Percentiles rank a stretch among this genome's conserved stretches.
phyloP scores from a whole-genome alignment of 176 grass and related monocot species.

The Hsuehochloa calcarea region DNA sequence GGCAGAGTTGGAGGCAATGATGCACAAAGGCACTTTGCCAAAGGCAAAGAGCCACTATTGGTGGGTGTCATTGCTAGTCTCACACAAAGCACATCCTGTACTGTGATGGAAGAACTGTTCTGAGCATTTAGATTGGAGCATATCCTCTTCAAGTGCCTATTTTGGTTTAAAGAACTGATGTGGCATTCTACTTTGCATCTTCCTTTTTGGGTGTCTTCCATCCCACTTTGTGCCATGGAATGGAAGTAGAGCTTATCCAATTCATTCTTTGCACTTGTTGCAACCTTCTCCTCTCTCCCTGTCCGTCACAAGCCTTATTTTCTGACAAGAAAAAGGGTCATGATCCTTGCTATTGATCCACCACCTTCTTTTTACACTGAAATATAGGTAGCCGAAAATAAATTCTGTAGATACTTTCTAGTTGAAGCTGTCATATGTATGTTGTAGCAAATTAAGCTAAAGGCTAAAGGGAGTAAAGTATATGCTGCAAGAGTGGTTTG shows the following conservation, averaged over 20 bases:
- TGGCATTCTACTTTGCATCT: conserved; percentile 30
- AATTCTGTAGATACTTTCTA: not conserved
- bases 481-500: conserved; percentile 24
- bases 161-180: conserved; percentile 31
- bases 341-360: conserved; percentile 15
- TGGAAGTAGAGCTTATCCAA: conserved; percentile 50
- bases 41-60: conserved; percentile 41
- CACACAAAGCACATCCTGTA: conserved; percentile 7
- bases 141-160: conserved; percentile 38
- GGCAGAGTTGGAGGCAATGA: conserved; percentile 21
- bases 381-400: not conserved
- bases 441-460: conserved; percentile 29
- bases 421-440: not conserved
- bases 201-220: conserved; percentile 33
- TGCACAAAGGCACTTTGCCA: conserved; percentile 45
- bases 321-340: conserved; percentile 29
- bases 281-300: not conserved
- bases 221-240: conserved; percentile 11
- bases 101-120: conserved; percentile 48
- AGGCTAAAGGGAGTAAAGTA: not conserved
- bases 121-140: conserved; percentile 34
- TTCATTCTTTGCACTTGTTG: conserved; percentile 25
- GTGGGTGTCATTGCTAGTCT: conserved; percentile 38
- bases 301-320: conserved; percentile 15
- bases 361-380: conserved; percentile 23